Conservation (phyloP, 2,329 filamentous ascomycete species). For the Hymenoscyphus fructigenus region DNA sequence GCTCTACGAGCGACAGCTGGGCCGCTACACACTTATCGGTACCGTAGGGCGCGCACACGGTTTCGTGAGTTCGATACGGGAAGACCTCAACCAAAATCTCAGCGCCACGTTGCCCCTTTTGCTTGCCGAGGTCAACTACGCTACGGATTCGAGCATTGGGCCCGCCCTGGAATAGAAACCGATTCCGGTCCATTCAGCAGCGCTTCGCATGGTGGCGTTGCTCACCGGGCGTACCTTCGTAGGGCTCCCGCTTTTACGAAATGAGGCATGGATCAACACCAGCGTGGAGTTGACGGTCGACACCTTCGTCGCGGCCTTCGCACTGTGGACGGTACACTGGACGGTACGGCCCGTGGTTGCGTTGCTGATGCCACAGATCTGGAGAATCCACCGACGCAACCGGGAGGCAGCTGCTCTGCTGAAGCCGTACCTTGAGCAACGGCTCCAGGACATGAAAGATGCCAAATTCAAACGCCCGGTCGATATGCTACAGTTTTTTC, state of each 20-base stretch:
- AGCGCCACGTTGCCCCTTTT: conserved; percentile 18
- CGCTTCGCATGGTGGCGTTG: conserved; percentile 41
- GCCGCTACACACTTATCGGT: no score
- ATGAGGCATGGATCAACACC: conserved; percentile 29
- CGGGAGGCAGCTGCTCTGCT: neutral
- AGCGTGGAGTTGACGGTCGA: conserved; percentile 24
- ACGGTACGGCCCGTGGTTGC: neutral
- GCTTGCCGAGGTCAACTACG: conserved; percentile 29
- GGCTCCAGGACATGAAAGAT: neutral
- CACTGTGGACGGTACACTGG: neutral
- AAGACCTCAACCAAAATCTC: neutral
- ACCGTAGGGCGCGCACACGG: no score
- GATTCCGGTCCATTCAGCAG: conserved; percentile 33
- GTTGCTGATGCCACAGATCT: neutral
- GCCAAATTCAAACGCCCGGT: no score
- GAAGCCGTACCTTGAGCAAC: neutral
- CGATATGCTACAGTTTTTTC: no score
- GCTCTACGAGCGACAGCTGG: no score
- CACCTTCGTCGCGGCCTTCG: conserved; percentile 1
- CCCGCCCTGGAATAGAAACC: conserved; percentile 37
- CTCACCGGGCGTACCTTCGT: conserved; percentile 38
- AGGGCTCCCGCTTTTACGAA: conserved; percentile 26
- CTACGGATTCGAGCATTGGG: conserved; percentile 26
- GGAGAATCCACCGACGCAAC: neutral
- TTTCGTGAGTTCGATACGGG: no score